Base-by-base conservation (phyloP, 129 eudicot genomes). In the Mikania micrantha region DNA sequence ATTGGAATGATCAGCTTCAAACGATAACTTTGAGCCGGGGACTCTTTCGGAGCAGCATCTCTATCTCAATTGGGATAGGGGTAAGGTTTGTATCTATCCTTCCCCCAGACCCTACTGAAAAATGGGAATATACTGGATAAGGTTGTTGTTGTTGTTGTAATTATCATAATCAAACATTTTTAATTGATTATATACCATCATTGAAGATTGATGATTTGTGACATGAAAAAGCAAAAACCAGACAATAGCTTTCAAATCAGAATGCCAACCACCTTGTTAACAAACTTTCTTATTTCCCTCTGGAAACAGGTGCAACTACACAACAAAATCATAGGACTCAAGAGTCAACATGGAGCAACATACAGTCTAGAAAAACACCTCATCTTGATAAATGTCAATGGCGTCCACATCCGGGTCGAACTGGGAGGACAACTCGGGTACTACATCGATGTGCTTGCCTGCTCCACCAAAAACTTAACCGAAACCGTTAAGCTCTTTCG, bases 341-440 rank as follows among this genome's bases (percentile, higher is more conserved):
- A 79, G 75, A 79, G 83, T 59, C 96, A 92, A 38, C 85, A 92
- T 31, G 96, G 95, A 78, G 98, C 95, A 76, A 82, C 96, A 36
- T 85, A 85, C 81, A 82, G 74, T 75, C 83, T 88, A 12, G 95
- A 88, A 77, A 92, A 88, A 56, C 69, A 70, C 83, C 89, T 92
- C 52, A 88, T 92, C 31, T 80, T 70, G 7, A 82, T 88, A 64
- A 84, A 72, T 65, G 79, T 88, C 73, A 86, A 88, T 21, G 98
- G 98, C 19, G 74, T 88, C 44, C 39, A 85, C 60, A 73, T 88
- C 50, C 85, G 96, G 41, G 67, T 92, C 47, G 96, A 92, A 84
- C 90, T 86, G 2, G 96, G 96, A 72, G 98, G 98, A 42, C 87
- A 84, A 31, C 70, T 86, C 11, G 87, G 84, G 28, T 66, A 84